phyloP scores from a whole-genome alignment of 1,284 basidiomycete species.

The Tilletia caries region DNA sequence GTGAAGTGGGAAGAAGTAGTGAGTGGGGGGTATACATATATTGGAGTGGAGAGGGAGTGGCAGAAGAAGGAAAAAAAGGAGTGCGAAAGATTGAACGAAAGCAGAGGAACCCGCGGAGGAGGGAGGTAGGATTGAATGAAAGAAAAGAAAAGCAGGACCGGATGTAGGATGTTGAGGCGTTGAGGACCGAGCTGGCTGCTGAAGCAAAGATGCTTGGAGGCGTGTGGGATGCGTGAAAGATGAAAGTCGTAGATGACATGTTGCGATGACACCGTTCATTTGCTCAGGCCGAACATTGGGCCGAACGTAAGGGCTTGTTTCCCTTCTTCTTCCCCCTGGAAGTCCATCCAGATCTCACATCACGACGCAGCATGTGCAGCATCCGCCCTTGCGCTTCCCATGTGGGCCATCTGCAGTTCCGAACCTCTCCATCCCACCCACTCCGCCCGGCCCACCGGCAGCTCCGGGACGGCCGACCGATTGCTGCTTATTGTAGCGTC shows the following conservation, averaged over 20 bases:
- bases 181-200: no score
- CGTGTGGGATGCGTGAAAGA: no score
- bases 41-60: not conserved
- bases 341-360: not conserved
- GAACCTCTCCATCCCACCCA: constrained; percentile 33
- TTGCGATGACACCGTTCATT: no score
- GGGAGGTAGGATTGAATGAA: no score
- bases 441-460: constrained; percentile 31
- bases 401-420: constrained; percentile 10
- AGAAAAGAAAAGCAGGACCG: not conserved
- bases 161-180: not conserved
- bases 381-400: constrained; percentile 7
- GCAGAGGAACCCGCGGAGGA: no score
- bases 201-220: no score
- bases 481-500: constrained; percentile 77
- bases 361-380: constrained; percentile 7
- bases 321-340: not conserved
- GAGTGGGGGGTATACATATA: not conserved
- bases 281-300: no score
- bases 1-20: no score
- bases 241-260: no score
- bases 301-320: no score
- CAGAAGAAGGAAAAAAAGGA: not conserved
- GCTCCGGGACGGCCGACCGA: constrained; percentile 46
- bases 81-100: not conserved